phyloP scores from a whole-genome alignment of 805 yeast species.

The Spathaspora sp. region DNA sequence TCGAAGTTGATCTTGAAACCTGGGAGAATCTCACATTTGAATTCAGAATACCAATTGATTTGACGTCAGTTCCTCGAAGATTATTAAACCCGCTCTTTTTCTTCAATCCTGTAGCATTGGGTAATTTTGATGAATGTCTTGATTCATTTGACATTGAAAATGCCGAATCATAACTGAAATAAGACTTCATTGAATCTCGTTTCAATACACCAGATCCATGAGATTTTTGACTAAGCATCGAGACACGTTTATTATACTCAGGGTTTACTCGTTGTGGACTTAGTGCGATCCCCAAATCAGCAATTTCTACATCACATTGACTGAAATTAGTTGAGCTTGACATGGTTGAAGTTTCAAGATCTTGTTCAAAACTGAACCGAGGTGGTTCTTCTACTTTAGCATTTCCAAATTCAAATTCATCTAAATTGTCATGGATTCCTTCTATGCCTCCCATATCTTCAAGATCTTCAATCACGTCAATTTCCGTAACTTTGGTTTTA shows the following conservation, averaged over 20 bases:
- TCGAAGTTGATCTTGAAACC: constrained; percentile 20
- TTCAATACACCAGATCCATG: constrained; percentile 27
- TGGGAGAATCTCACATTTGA: constrained; percentile 8
- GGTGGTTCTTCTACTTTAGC: not conserved
- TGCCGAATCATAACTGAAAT: constrained; percentile 58
- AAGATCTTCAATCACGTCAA: not conserved
- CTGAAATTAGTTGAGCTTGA: constrained; percentile 37
- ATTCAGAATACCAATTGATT: constrained; percentile 9
- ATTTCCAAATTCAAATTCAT: not conserved
- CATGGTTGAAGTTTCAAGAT: constrained; percentile 13
- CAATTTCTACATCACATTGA: constrained; percentile 37
- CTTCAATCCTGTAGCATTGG: constrained; percentile 21
- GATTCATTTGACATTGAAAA: constrained; percentile 32
- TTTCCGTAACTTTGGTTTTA: not conserved
- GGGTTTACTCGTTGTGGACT: constrained; percentile 32
- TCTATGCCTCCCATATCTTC: not conserved
- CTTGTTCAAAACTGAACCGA: not conserved
- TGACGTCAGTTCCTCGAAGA: constrained; percentile 29
- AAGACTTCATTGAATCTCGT: constrained; percentile 45
- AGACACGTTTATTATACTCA: constrained; percentile 11
- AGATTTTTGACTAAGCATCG: constrained; percentile 27
- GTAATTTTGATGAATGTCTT: constrained; percentile 8
- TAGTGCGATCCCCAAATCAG: constrained; percentile 39
- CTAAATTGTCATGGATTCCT: not conserved
- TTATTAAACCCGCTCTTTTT: constrained; percentile 51